These are phyloP conservation scores for Solanum peruvianum DNA, from an alignment of 257 asterid species.

Conservation along the genomic window DNA sequence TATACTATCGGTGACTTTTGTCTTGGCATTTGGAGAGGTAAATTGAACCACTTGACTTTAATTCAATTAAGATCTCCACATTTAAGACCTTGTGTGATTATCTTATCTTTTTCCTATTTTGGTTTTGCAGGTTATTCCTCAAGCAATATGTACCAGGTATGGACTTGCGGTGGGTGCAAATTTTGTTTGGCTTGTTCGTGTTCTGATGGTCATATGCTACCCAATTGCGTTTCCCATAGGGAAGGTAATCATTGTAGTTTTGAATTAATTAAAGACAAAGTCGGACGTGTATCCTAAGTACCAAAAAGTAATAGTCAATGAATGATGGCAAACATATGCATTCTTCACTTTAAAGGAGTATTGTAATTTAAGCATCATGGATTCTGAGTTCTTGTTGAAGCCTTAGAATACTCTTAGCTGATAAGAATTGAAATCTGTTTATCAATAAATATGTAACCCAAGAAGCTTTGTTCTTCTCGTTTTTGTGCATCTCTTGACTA, in stretches of 20 bases:
- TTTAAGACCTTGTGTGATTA: background rate
- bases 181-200: slow-evolving; percentile 74
- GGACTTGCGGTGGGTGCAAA: slow-evolving; percentile 98
- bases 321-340: background rate
- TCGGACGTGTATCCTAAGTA: background rate
- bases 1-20: slow-evolving; percentile 92
- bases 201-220: slow-evolving; percentile 70
- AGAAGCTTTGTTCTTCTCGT: background rate
- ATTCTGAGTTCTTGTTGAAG: background rate
- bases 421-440: background rate
- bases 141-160: slow-evolving; percentile 95
- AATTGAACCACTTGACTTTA: background rate
- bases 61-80: background rate
- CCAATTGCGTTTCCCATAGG: slow-evolving; percentile 90
- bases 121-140: slow-evolving; percentile 79
- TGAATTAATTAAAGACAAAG: background rate
- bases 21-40: slow-evolving; percentile 93
- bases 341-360: background rate
- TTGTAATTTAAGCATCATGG: background rate
- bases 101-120: background rate
- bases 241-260: slow-evolving; percentile 42
- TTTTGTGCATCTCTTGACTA: background rate
- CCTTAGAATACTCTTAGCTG: background rate
- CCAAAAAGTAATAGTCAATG: background rate
- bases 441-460: background rate